phyloP scores from a whole-genome alignment of 1,284 basidiomycete genomes.

The Austroboletus novae-zelandiae region DNA sequence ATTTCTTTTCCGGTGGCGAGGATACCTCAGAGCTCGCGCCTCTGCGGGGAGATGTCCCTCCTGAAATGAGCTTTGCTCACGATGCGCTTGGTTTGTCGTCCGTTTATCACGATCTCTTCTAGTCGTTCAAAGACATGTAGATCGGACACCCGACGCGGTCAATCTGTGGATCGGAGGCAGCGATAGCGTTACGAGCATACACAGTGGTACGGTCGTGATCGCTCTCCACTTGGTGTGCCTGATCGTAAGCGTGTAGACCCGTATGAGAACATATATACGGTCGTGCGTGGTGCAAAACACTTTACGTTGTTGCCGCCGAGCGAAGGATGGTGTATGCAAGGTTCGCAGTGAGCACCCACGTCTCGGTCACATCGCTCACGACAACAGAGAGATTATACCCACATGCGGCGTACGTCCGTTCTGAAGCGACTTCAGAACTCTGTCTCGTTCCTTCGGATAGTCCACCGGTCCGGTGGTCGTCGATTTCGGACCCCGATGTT shows the following conservation, averaged over 20 bases:
- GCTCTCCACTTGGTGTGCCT: background rate
- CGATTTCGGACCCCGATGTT: constrained; percentile 55
- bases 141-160: constrained; percentile 75
- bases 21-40: constrained; percentile 58
- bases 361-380: constrained; percentile 5
- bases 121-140: constrained; percentile 36
- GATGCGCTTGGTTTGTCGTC: constrained; percentile 67
- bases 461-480: constrained; percentile 69
- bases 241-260: constrained; percentile 54
- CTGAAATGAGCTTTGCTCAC: constrained; percentile 70
- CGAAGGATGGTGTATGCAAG: constrained; percentile 79
- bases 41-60: constrained; percentile 61
- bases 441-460: constrained; percentile 45
- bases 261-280: constrained; percentile 90
- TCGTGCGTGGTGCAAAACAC: constrained; percentile 79
- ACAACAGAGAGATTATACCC: constrained; percentile 62
- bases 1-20: constrained; percentile 38
- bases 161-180: constrained; percentile 89
- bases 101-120: background rate
- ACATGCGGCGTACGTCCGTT: constrained; percentile 63
- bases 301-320: constrained; percentile 86
- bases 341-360: constrained; percentile 38
- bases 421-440: constrained; percentile 35
- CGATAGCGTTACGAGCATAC: constrained; percentile 77
- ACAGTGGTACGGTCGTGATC: constrained; percentile 58